Conservation (phyloP, 1,139 yeast genomes). For the Taphrina sp. region DNA sequence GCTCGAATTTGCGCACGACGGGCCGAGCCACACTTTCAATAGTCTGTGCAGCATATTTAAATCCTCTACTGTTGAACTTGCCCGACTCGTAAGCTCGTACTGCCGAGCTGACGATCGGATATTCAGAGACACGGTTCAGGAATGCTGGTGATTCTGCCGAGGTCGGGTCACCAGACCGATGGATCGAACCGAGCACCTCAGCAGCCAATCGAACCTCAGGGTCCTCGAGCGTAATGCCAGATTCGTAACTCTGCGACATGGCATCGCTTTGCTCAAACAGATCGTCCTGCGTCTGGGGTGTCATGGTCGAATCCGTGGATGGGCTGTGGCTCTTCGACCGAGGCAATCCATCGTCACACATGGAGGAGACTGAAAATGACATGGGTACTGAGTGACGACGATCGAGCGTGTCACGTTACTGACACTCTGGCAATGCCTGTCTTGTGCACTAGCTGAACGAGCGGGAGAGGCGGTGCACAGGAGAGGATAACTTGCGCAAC, state of each 20-base stretch:
- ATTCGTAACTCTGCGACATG: conserved; percentile 36
- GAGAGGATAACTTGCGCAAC: too few relatives aligned
- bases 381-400: too few relatives aligned
- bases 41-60: conserved; percentile 65
- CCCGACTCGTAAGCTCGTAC: conserved; percentile 59
- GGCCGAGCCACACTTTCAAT: conserved; percentile 64
- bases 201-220: conserved; percentile 39
- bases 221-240: conserved; percentile 38
- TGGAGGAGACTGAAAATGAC: too few relatives aligned
- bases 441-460: too few relatives aligned
- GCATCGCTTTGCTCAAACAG: conserved; percentile 31
- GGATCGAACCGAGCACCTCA: conserved; percentile 38
- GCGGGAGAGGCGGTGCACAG: too few relatives aligned
- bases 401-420: too few relatives aligned
- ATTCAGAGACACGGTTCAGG: conserved; percentile 49
- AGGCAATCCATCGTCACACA: too few relatives aligned
- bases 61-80: conserved; percentile 56
- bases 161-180: conserved; percentile 18
- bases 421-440: too few relatives aligned
- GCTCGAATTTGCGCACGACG: conserved; percentile 48
- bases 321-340: too few relatives aligned
- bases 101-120: conserved; percentile 58
- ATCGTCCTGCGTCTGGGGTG: conserved; percentile 7
- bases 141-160: conserved; percentile 12
- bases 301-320: not conserved